These are phyloP conservation scores for Boechera retrofracta DNA, from an alignment of 345 rosid species.

Conservation along the genomic window DNA sequence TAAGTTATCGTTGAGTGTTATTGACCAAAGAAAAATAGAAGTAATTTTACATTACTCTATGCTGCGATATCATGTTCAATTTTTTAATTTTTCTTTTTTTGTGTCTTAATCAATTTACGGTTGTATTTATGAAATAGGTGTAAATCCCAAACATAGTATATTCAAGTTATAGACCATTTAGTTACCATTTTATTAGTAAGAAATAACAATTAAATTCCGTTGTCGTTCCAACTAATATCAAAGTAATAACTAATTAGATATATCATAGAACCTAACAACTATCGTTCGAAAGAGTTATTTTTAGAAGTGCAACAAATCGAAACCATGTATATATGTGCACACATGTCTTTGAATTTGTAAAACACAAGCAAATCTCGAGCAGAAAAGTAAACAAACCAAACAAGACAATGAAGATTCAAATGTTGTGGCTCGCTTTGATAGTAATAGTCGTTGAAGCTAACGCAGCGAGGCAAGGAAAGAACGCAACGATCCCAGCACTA, in stretches of 20 bases:
- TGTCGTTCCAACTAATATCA: background rate
- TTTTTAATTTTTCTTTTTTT: background rate
- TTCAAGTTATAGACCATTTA: background rate
- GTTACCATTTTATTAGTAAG: background rate
- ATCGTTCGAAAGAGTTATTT: background rate
- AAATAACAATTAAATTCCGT: constrained; percentile 5
- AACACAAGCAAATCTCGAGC: background rate
- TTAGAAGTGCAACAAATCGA: constrained; percentile 22
- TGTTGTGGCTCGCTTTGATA: background rate
- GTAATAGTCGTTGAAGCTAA: background rate
- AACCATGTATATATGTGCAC: background rate
- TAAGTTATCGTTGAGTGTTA: no score
- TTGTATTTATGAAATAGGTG: background rate
- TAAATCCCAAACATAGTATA: constrained; percentile 25
- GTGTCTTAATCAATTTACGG: background rate
- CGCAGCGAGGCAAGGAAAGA: background rate
- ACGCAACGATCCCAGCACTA: constrained; percentile 22
- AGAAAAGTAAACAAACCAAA: constrained; percentile 5
- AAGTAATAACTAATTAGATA: constrained; percentile 1
- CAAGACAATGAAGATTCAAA: constrained; percentile 17
- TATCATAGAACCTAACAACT: background rate
- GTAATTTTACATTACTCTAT: background rate
- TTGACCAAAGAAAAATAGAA: no score
- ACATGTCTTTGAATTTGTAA: background rate
- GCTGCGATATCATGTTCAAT: background rate